A percentile compares a stretch with the other conserved stretches of the same genome.
phyloP scores from a whole-genome alignment of 768 basidiomycete species.

The Suillus clintonianus region DNA sequence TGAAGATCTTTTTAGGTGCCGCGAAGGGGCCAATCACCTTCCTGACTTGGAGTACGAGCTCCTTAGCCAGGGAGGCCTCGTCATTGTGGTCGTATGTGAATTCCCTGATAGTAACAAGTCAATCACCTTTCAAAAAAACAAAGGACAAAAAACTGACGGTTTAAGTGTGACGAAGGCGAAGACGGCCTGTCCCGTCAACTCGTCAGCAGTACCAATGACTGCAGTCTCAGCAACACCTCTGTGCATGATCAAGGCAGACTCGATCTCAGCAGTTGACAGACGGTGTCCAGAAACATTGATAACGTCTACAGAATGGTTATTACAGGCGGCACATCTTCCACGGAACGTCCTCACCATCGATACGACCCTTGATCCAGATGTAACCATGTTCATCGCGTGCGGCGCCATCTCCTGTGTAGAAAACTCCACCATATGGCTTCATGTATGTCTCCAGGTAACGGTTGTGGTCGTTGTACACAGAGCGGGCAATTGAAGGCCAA shows the following conservation, averaged over 20 bases:
- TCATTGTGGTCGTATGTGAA: conserved; percentile 74
- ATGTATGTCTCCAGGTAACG: conserved; percentile 80
- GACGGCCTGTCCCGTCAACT: conserved; percentile 93
- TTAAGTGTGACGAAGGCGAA: conserved; percentile 93
- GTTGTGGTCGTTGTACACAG: conserved; percentile 90
- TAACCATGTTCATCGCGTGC: conserved; percentile 94
- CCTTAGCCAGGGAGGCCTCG: conserved; percentile 75
- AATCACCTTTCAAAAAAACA: background rate
- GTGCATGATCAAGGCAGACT: conserved; percentile 94
- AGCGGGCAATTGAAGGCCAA: conserved; percentile 95
- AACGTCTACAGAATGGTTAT: conserved; percentile 57
- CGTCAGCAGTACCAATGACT: conserved; percentile 85
- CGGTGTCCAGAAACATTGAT: conserved; percentile 99
- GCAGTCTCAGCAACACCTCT: conserved; percentile 96
- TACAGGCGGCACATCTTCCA: conserved; percentile 4
- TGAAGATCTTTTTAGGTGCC: conserved; percentile 88
- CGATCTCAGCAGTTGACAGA: conserved; percentile 96
- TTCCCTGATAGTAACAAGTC: conserved; percentile 50
- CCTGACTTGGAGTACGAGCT: conserved; percentile 91
- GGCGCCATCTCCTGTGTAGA: conserved; percentile 98
- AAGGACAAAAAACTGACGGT: conserved; percentile 67
- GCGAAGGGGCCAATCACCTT: conserved; percentile 99
- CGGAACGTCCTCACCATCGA: conserved; percentile 68
- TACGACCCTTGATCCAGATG: conserved; percentile 97
- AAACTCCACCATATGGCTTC: conserved; percentile 86